phyloP scores from a whole-genome alignment of 352 stramenopile genomes.

The Halophytophthora polymorphica region DNA sequence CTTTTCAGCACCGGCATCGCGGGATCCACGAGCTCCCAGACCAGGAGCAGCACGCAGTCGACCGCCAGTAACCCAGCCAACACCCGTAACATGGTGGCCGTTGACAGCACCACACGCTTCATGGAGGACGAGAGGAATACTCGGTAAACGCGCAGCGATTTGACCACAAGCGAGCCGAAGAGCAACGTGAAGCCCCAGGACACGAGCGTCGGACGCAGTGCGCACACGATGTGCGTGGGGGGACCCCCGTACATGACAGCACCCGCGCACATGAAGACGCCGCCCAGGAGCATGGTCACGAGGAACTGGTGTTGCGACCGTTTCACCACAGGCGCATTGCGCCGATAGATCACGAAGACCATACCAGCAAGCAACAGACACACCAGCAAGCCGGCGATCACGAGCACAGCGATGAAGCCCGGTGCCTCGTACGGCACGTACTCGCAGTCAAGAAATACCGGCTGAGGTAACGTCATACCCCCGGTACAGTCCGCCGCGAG shows the following conservation, averaged over 20 bases:
- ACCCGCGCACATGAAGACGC: slow-evolving; percentile 40
- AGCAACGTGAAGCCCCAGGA: slow-evolving; percentile 48
- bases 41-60: slow-evolving; percentile 31
- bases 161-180: slow-evolving; percentile 46
- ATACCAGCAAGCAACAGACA: slow-evolving; percentile 21
- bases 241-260: slow-evolving; percentile 38
- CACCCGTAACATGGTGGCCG: slow-evolving; percentile 40
- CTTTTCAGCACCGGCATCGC: slow-evolving; percentile 6
- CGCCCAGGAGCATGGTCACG: slow-evolving; percentile 44
- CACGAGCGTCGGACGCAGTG: slow-evolving; percentile 23
- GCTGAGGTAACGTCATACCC: slow-evolving; percentile 15
- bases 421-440: slow-evolving; percentile 30
- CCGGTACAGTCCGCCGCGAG: slow-evolving; percentile 36
- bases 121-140: slow-evolving; percentile 38
- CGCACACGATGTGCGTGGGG: slow-evolving; percentile 36
- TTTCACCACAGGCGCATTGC: slow-evolving; percentile 50
- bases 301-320: slow-evolving; percentile 70
- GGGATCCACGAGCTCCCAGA: slow-evolving; percentile 29
- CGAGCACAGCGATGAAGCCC: slow-evolving; percentile 18
- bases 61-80: slow-evolving; percentile 30
- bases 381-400: slow-evolving; percentile 17
- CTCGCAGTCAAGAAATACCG: slow-evolving; percentile 39
- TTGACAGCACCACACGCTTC: slow-evolving; percentile 42
- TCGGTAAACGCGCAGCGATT: slow-evolving; percentile 54
- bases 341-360: slow-evolving; percentile 32